phyloP scores from a whole-genome alignment of 768 basidiomycete species.

The Serendipita sp. region DNA sequence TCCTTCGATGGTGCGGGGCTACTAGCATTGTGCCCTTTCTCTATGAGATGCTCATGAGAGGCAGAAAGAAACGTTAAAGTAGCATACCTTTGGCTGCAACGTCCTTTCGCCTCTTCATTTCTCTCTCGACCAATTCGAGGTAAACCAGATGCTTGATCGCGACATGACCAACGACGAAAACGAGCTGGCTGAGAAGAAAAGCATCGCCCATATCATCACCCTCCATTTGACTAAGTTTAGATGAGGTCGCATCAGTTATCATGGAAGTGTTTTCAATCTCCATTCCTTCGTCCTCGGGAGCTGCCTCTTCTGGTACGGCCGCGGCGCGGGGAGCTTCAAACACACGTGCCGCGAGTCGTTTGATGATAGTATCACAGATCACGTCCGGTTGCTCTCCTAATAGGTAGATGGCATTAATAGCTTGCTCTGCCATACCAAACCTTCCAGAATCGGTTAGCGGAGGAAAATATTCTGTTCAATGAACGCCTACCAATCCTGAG shows the following conservation, averaged over 20 bases:
- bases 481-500: conserved; percentile 59
- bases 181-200: conserved; percentile 81
- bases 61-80: conserved; percentile 46
- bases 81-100: conserved; percentile 63
- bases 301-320: conserved; percentile 23
- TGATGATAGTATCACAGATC: conserved; percentile 67
- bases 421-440: conserved; percentile 92
- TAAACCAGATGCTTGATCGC: conserved; percentile 97
- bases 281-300: conserved; percentile 40
- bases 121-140: conserved; percentile 86
- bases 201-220: conserved; percentile 56
- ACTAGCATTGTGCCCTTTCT: conserved; percentile 34
- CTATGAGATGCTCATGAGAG: neutral
- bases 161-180: conserved; percentile 91
- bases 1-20: conserved; percentile 31
- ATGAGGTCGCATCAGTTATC: conserved; percentile 15
- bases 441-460: conserved; percentile 13
- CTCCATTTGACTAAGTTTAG: conserved; percentile 6
- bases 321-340: conserved; percentile 28
- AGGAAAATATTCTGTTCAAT: neutral
- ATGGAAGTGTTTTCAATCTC: conserved; percentile 18
- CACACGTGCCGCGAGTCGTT: conserved; percentile 57
- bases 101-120: conserved; percentile 94
- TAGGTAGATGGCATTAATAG: conserved; percentile 88
- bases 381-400: conserved; percentile 86